phyloP scores from a whole-genome alignment of 495 filamentous ascomycete genomes.

The Alectoria sarmentosa region DNA sequence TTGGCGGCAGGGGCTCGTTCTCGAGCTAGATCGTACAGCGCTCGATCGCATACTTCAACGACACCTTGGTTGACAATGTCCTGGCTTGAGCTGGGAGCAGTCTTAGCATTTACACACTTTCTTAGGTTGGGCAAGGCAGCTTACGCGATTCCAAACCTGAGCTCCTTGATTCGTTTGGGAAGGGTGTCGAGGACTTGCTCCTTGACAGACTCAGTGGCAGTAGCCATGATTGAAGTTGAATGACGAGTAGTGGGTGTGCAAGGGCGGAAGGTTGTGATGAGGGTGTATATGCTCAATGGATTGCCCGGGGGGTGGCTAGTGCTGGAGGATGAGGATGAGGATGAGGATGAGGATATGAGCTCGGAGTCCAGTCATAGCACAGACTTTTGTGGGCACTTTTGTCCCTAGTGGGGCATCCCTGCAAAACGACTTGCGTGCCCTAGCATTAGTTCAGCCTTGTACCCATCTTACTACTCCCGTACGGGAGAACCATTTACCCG shows the following conservation, averaged over 20 bases:
- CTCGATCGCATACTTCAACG: conserved; percentile 82
- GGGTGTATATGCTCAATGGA: not conserved
- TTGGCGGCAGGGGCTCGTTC: conserved; percentile 62
- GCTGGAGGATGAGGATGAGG: too few species aligned
- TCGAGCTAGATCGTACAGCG: conserved; percentile 79
- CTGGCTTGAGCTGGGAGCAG: conserved; percentile 55
- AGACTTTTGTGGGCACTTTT: not conserved
- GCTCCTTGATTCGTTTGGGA: conserved; percentile 83
- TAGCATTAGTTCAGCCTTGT: too few species aligned
- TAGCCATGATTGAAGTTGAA: conserved; percentile 39
- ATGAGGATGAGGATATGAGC: too few species aligned
- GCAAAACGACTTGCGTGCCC: not conserved
- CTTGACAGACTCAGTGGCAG: conserved; percentile 57
- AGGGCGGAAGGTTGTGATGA: not conserved
- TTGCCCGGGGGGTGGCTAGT: not conserved
- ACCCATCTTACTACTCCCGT: too few species aligned
- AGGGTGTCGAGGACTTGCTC: conserved; percentile 80
- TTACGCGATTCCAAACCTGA: conserved; percentile 90
- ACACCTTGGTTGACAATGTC: conserved; percentile 93
- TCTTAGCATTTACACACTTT: conserved; percentile 27
- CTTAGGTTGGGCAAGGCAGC: conserved; percentile 24
- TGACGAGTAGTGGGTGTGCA: conserved; percentile 7
- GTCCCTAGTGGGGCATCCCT: not conserved
- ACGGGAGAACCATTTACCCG: not conserved
- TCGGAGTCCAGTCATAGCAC: conserved; percentile 14